phyloP scores from a whole-genome alignment of 768 basidiomycete species.

The Neoboletus magnificus region DNA sequence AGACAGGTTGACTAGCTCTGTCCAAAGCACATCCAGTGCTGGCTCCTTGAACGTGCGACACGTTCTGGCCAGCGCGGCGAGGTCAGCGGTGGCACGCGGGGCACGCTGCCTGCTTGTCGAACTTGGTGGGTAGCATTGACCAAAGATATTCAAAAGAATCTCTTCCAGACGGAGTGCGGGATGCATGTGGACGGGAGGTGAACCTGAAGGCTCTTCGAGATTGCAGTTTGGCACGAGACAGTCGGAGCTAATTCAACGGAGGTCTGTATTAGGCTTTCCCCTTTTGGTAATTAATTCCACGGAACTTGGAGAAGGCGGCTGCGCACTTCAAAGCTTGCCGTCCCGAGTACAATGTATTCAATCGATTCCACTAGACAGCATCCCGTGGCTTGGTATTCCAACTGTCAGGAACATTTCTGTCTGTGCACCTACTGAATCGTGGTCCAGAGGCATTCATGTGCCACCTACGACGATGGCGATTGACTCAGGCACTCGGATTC shows the following conservation, averaged over 20 bases:
- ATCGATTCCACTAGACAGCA: too few relatives aligned
- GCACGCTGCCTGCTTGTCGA: background rate
- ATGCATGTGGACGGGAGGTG: slow-evolving; percentile 6
- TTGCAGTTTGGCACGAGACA: background rate
- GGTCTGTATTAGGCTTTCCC: background rate
- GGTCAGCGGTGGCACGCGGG: background rate
- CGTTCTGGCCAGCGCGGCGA: slow-evolving; percentile 2
- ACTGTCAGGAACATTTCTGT: too few relatives aligned
- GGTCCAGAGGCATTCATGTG: too few relatives aligned
- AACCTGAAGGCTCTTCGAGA: background rate
- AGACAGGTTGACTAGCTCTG: slow-evolving; percentile 2
- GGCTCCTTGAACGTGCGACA: slow-evolving; percentile 8
- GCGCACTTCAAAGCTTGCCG: too few relatives aligned
- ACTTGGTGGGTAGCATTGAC: background rate
- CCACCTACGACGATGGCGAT: too few relatives aligned
- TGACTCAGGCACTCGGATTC: too few relatives aligned
- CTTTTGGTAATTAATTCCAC: background rate
- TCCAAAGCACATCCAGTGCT: slow-evolving; percentile 4
- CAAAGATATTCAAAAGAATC: slow-evolving; percentile 4
- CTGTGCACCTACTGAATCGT: too few relatives aligned
- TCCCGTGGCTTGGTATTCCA: too few relatives aligned
- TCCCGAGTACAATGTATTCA: too few relatives aligned
- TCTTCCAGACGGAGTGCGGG: slow-evolving; percentile 9
- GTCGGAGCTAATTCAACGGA: background rate
- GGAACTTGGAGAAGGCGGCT: background rate